Evolutionary conservation across 768 basidiomycete genomes (phyloP).

Genomic region (Leucocoprinus sp.): DNA sequence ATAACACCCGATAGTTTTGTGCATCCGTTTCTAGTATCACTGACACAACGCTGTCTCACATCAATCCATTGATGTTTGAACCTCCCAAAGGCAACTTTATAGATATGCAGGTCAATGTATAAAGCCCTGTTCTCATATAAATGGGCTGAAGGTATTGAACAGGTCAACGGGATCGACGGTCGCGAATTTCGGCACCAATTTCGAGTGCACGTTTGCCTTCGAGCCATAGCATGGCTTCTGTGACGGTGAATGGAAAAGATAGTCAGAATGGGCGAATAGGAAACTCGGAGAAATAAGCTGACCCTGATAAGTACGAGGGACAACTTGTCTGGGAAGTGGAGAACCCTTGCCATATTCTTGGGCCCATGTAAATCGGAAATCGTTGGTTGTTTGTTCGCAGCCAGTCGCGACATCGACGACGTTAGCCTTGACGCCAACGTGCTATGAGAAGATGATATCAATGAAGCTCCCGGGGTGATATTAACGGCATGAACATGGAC

Average conservation of each 20-base stretch:
- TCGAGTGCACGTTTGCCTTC: constrained; percentile 70
- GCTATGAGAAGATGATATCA: constrained; percentile 30
- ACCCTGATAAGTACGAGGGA: constrained; percentile 70
- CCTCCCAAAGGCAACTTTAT: too few relatives aligned
- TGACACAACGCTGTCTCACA: too few relatives aligned
- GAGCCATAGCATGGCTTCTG: constrained; percentile 82
- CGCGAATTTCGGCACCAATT: constrained; percentile 55
- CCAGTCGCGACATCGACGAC: constrained; percentile 65
- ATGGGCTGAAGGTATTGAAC: neutral
- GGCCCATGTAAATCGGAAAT: constrained; percentile 72
- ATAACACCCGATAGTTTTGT: too few relatives aligned
- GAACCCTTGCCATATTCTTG: constrained; percentile 29
- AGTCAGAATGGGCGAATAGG: neutral
- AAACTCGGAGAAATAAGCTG: constrained; percentile 11
- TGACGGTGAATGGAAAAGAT: constrained; percentile 14
- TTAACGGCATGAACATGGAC: neutral
- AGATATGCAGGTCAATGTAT: too few relatives aligned
- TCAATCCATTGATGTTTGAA: too few relatives aligned
- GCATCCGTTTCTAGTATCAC: too few relatives aligned
- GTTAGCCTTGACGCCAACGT: constrained; percentile 63
- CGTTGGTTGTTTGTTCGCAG: constrained; percentile 58
- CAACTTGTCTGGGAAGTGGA: constrained; percentile 36
- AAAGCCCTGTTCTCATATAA: neutral
- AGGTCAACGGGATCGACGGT: constrained; percentile 6
- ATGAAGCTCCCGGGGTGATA: neutral